Evolutionary conservation across 1,139 yeast species (phyloP).

Genomic region (Lodderomyces elongisporus): DNA sequence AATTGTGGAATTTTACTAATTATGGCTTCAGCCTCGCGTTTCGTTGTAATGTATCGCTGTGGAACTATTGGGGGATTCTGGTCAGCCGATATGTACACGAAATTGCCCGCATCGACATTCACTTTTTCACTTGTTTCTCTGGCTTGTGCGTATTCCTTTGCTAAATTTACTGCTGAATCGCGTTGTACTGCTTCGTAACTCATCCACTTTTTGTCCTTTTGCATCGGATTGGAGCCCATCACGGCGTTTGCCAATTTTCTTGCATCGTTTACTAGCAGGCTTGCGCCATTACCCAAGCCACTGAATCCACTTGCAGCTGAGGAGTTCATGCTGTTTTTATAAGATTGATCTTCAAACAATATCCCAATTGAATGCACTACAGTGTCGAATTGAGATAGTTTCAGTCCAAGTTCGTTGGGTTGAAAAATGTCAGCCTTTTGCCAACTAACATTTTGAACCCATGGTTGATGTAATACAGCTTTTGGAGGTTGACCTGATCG

Average conservation of each 20-base stretch:
- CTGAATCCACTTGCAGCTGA: too few species aligned
- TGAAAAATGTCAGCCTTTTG: constrained; percentile 61
- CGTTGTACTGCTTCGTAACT: constrained; percentile 64
- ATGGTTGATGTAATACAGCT: constrained; percentile 16
- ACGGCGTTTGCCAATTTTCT: constrained; percentile 24
- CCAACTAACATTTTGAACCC: constrained; percentile 68
- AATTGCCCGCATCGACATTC: constrained; percentile 21
- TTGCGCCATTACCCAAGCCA: constrained; percentile 17
- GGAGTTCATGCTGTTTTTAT: constrained; percentile 53
- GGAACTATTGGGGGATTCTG: constrained; percentile 65
- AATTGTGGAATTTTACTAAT: constrained; percentile 40
- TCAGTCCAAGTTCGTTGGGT: constrained; percentile 48
- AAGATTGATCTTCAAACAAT: constrained; percentile 59
- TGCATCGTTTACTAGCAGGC: constrained; percentile 25
- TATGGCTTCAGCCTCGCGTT: constrained; percentile 70
- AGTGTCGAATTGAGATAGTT: constrained; percentile 47
- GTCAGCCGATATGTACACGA: constrained; percentile 81
- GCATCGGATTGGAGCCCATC: constrained; percentile 52
- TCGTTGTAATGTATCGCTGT: constrained; percentile 63
- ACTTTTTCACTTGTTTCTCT: constrained; percentile 3
- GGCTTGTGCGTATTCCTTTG: constrained; percentile 45
- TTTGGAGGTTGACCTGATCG: constrained; percentile 56
- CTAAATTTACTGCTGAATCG: constrained; percentile 64
- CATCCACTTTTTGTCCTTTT: constrained; percentile 28
- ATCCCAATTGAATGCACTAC: constrained; percentile 86